Base-by-base conservation (phyloP, 2,329 filamentous ascomycete genomes). In the Talaromyces marneffei region DNA sequence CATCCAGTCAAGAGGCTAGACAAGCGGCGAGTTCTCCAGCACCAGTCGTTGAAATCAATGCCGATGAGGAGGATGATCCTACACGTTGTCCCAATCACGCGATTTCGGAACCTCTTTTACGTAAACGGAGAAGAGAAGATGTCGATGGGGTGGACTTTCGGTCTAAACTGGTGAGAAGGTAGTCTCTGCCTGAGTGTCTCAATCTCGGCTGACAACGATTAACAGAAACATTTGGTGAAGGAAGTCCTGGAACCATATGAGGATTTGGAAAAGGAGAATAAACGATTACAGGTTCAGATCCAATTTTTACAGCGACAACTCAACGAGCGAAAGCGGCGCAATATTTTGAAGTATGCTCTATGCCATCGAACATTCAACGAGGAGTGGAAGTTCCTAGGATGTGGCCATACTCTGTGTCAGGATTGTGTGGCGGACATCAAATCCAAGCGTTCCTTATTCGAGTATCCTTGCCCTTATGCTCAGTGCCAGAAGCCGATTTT, bases 121-220 rank as follows among this genome's bases (percentile, higher is more conserved):
- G 18, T 4, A 54, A 54, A 37, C 31, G 50, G 31, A 54, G 37
- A 54, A 54, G 50, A 54, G 50, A 54, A 54, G 50, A 54, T 54
- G 12, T 14, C 31, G 31, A 54, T 54, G 31, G 3, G 31, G 31
- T 54, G 12, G 50, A 54, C 14, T 54, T 37, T 54, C n/a, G 31
- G 31, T 54, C 50, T 54, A 42, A 42, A 23, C 20, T 42, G 10
- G n/a, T 42, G 23, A 42, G 39, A 10, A 7, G 7, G n/a, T n/a
- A n/a, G n/a, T n/a, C n/a, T n/a, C n/a, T n/a, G n/a, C n/a, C n/a
- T n/a, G n/a, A n/a, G n/a, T n/a, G n/a, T n/a, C n/a, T n/a, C n/a
- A n/a, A n/a, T n/a, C n/a, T n/a, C n/a, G n/a, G n/a, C n/a, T n/a
- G n/a, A n/a, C n/a, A n/a, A n/a, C n/a, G n/a, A n/a, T n/a, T n/a